Evolutionary conservation across 2,329 filamentous ascomycete species (phyloP).

Genomic region (Colletotrichum acutatum): DNA sequence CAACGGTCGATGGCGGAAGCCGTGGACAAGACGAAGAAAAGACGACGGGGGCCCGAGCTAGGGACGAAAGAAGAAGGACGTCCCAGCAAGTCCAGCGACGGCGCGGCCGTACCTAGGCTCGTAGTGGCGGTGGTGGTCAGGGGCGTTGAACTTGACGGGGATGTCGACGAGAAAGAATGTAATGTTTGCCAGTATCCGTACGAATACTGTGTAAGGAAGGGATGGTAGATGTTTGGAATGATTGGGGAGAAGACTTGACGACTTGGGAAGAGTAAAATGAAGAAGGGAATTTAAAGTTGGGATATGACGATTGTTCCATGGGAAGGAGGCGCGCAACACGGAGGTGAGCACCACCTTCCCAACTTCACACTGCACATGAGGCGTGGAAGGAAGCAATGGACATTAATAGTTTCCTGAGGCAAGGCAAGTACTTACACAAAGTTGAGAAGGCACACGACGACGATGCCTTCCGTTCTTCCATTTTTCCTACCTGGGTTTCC

Average conservation of each 20-base stretch:
- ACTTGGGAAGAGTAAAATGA: not conserved
- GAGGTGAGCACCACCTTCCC: not conserved
- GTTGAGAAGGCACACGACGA: not conserved
- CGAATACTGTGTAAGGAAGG: not conserved
- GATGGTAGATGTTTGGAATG: not conserved
- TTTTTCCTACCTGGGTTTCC: no score
- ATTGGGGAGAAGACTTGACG: not conserved
- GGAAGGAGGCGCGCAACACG: not conserved
- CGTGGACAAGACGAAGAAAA: slow-evolving; percentile 31
- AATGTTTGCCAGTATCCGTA: not conserved
- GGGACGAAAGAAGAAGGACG: slow-evolving; percentile 28
- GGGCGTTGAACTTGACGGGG: not conserved
- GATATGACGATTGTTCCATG: slow-evolving; percentile 1
- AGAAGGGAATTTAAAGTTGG: not conserved
- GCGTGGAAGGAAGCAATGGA: not conserved
- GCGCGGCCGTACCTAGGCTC: no score
- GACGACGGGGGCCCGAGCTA: slow-evolving; percentile 11
- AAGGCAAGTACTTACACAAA: no score
- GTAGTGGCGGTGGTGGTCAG: not conserved
- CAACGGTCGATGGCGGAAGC: not conserved
- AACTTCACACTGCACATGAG: not conserved
- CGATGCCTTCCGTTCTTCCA: not conserved
- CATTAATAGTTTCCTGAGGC: no score
- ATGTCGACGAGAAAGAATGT: not conserved
- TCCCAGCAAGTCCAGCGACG: not conserved